Percentiles rank a stretch among this genome's conserved stretches.
phyloP scores from a whole-genome alignment of 352 stramenopile species.

The Plasmopara muralis region DNA sequence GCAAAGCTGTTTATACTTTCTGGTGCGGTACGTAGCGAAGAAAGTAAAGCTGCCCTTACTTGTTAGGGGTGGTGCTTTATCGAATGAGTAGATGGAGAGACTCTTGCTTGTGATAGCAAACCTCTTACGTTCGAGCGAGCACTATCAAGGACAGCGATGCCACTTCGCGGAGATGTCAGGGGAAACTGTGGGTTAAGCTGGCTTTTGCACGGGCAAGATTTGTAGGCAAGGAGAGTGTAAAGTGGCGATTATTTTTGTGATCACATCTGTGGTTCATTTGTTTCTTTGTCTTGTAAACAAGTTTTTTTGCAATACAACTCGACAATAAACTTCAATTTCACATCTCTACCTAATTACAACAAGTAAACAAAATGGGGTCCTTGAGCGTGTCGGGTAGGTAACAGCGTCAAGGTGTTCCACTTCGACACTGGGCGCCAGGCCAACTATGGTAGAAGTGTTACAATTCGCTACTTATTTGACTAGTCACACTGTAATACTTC shows the following conservation, averaged over 20 bases:
- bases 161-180: constrained; percentile 23
- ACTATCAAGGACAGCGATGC: constrained; percentile 24
- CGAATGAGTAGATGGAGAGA: constrained; percentile 25
- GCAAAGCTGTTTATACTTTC: constrained; percentile 18
- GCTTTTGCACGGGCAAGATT: constrained; percentile 19
- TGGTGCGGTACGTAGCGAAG: constrained; percentile 16
- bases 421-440: too few relatives aligned
- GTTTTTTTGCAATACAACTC: too few relatives aligned
- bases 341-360: too few relatives aligned
- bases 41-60: constrained; percentile 26
- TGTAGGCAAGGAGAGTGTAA: constrained; percentile 32
- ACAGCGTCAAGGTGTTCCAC: too few relatives aligned
- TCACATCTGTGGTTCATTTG: constrained; percentile 7
- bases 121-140: constrained; percentile 18
- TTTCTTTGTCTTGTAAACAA: not conserved
- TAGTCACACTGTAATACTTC: too few relatives aligned
- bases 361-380: too few relatives aligned
- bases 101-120: constrained; percentile 14
- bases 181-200: constrained; percentile 27
- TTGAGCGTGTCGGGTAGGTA: too few relatives aligned
- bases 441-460: too few relatives aligned
- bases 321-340: too few relatives aligned
- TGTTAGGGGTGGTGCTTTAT: constrained; percentile 23
- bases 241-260: constrained; percentile 29
- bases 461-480: too few relatives aligned